These are phyloP conservation scores for Albatrellus sp. DNA, from an alignment of 1,284 basidiomycete species.

Conservation along the genomic window DNA sequence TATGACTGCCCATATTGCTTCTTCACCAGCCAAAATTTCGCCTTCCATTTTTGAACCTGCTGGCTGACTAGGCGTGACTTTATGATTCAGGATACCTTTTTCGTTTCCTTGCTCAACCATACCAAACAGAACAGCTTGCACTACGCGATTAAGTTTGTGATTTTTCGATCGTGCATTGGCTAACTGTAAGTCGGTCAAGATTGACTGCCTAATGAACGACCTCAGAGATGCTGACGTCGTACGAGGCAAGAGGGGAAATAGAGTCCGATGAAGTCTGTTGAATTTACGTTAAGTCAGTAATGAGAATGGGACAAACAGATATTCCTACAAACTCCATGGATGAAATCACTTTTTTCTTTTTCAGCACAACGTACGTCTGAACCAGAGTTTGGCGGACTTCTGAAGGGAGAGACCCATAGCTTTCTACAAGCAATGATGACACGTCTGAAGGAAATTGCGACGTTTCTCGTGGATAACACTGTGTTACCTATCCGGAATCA, in stretches of 20 bases:
- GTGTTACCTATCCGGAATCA: slow-evolving; percentile 46
- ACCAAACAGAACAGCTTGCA: slow-evolving; percentile 91
- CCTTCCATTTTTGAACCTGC: slow-evolving; percentile 27
- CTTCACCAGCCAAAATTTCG: slow-evolving; percentile 49
- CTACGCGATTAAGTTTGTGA: slow-evolving; percentile 91
- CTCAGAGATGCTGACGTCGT: slow-evolving; percentile 81
- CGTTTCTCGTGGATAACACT: slow-evolving; percentile 84
- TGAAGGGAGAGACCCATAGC: slow-evolving; percentile 57
- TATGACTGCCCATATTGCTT: slow-evolving; percentile 97
- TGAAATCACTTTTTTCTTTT: slow-evolving; percentile 87
- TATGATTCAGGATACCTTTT: slow-evolving; percentile 68
- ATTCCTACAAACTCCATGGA: slow-evolving; percentile 70
- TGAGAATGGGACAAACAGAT: not conserved
- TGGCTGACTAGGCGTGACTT: slow-evolving; percentile 52
- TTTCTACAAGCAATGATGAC: slow-evolving; percentile 63
- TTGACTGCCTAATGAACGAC: slow-evolving; percentile 84
- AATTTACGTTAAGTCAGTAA: slow-evolving; percentile 1
- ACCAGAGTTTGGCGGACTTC: slow-evolving; percentile 78
- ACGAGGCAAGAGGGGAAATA: slow-evolving; percentile 89
- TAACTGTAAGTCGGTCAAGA: slow-evolving; percentile 89
- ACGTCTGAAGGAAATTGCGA: slow-evolving; percentile 73
- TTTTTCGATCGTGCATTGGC: slow-evolving; percentile 87
- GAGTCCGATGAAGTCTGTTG: slow-evolving; percentile 71
- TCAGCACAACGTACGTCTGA: slow-evolving; percentile 84
- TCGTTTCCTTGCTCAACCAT: slow-evolving; percentile 93